Base-by-base conservation (phyloP, 1,284 basidiomycete species). In the Xanthoconium separans region DNA sequence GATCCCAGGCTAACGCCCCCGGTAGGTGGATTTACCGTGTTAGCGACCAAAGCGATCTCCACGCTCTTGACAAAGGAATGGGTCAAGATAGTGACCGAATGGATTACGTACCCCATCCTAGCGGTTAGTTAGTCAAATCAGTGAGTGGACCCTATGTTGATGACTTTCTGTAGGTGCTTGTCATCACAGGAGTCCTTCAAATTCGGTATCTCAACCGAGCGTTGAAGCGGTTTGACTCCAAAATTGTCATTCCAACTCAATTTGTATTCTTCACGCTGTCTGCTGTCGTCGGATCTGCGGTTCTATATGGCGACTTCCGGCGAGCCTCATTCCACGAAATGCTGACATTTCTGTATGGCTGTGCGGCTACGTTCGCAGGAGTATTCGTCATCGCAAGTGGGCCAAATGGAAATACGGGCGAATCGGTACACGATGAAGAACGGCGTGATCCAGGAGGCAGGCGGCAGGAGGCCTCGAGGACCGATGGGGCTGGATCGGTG, bases 301-400 rank as follows among this genome's bases (percentile, higher is more conserved):
- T 98, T 20, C 80, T 98, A 4, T 99, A 96, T 68, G 88, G 92
- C 33, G 96, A 98, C 71, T 98, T 99, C 73, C 81, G 85, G 58
- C 83, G 81, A 55, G 84, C 90, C 13, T 80, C 81, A 13, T 87
- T 93, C 68, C 89, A 95, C 65, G 82, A 89, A 63, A 81, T 95
- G 59, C 78, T 95, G 53, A 91, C 88, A n/a, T 95, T 94, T 70
- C 61, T 91, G 29, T 93, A 93, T 67, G 90, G 89, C 42, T 93
- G 89, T 68, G 80, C 79, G 7, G 84, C 90, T 18, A 95, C 90
- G 2, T 94, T 94, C 63, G 74, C 82, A 42, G 95, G 95, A 0
- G 94, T 97, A 3, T 94, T 94, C 70, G 79, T 89, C 56, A 87
- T 91, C 55, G 84, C 89, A 11, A 87, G 83, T 79, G 76, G 77